These are phyloP conservation scores for Nemania sp. DNA, from an alignment of 2,329 filamentous ascomycete species.

Conservation along the genomic window DNA sequence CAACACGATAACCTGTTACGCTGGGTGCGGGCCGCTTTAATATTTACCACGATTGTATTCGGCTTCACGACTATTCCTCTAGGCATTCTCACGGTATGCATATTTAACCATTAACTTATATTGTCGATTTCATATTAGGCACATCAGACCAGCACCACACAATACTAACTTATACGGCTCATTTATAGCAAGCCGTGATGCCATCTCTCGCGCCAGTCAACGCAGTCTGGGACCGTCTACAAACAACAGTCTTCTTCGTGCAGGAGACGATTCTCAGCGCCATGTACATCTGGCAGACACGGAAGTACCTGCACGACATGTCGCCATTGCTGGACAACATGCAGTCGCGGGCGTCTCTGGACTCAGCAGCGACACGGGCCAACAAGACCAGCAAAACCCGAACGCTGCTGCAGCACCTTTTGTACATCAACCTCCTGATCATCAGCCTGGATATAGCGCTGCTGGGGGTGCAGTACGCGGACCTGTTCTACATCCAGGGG, in stretches of 20 bases:
- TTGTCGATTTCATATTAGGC: too few species aligned
- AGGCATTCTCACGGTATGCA: slow-evolving; percentile 35
- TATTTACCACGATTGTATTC: slow-evolving; percentile 37
- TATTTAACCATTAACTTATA: not conserved
- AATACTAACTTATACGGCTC: slow-evolving; percentile 5
- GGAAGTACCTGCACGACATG: slow-evolving; percentile 27
- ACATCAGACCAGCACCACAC: too few species aligned
- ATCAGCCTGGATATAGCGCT: slow-evolving; percentile 45
- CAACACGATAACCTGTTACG: slow-evolving; percentile 28
- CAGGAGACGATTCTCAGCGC: slow-evolving; percentile 38
- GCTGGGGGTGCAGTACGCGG: slow-evolving; percentile 43
- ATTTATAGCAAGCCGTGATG: slow-evolving; percentile 33
- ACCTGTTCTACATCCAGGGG: slow-evolving; percentile 43
- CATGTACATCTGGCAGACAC: slow-evolving; percentile 39
- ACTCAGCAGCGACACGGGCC: slow-evolving; percentile 13
- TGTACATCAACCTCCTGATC: slow-evolving; percentile 44
- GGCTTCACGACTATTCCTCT: slow-evolving; percentile 36
- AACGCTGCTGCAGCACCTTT: slow-evolving; percentile 39
- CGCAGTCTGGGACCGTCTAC: slow-evolving; percentile 38
- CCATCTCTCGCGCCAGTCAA: slow-evolving; percentile 31
- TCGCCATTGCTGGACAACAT: slow-evolving; percentile 19
- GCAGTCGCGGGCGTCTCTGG: slow-evolving; percentile 8
- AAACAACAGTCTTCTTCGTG: slow-evolving; percentile 39
- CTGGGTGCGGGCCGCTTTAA: slow-evolving; percentile 31
- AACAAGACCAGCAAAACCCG: slow-evolving; percentile 21